phyloP scores from a whole-genome alignment of 768 basidiomycete genomes.

The Suillus variegatus region DNA sequence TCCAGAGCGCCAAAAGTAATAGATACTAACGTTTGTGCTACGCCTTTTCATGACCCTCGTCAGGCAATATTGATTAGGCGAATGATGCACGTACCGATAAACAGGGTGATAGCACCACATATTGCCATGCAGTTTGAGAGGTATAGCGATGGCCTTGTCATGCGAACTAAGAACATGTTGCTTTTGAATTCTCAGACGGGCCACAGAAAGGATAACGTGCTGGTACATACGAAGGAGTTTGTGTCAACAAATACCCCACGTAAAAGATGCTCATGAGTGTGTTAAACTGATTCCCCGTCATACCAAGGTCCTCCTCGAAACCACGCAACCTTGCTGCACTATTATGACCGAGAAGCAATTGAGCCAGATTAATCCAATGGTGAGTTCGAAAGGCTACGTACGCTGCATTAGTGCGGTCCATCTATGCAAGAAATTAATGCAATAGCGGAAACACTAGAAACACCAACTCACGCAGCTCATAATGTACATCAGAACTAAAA shows the following conservation, averaged over 20 bases:
- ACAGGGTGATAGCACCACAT: constrained; percentile 63
- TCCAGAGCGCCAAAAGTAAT: constrained; percentile 3
- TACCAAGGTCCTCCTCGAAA: constrained; percentile 65
- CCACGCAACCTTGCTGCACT: constrained; percentile 70
- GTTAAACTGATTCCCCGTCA: constrained; percentile 62
- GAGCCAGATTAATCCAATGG: background rate
- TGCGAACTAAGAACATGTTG: constrained; percentile 66
- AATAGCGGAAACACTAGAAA: background rate
- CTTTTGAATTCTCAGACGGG: constrained; percentile 33
- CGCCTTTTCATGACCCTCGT: constrained; percentile 25
- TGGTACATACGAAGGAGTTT: constrained; percentile 64
- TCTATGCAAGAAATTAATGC: constrained; percentile 33
- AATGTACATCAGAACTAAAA: constrained; percentile 47
- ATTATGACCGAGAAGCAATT: constrained; percentile 22
- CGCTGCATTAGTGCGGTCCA: constrained; percentile 71
- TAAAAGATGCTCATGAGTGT: constrained; percentile 68
- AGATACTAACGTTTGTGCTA: constrained; percentile 31
- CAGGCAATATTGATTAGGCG: constrained; percentile 2
- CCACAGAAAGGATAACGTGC: background rate
- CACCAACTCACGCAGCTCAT: constrained; percentile 43
- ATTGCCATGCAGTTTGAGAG: constrained; percentile 63
- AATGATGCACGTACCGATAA: constrained; percentile 42
- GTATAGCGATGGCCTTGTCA: constrained; percentile 67
- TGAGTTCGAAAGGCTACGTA: constrained; percentile 28
- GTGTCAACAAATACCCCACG: constrained; percentile 73